A percentile compares a stretch with the other conserved stretches of the same genome.
Conservation (phyloP, 805 yeast species). For the Wickerhamomyces bovis region DNA sequence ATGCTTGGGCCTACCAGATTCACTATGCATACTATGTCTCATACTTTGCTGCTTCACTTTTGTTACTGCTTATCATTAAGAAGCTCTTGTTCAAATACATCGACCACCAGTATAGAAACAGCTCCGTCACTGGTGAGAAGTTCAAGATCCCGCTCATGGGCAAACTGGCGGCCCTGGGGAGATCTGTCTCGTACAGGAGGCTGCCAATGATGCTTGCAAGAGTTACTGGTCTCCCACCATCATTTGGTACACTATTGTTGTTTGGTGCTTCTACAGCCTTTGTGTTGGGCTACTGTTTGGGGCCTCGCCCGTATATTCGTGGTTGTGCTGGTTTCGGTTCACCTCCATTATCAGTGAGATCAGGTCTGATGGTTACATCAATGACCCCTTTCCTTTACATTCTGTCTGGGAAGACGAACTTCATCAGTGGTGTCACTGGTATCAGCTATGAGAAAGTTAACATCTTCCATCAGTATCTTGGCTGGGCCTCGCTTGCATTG, state of each 20-base stretch:
- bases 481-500: conserved; percentile 38
- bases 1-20: conserved; percentile 13
- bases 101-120: conserved; percentile 18
- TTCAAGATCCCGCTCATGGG: conserved; percentile 2
- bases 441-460: conserved; percentile 51
- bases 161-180: conserved; percentile 24
- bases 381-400: conserved; percentile 45
- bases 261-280: conserved; percentile 31
- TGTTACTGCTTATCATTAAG: conserved; percentile 5
- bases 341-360: conserved; percentile 50
- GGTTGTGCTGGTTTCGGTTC: conserved; percentile 50
- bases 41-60: conserved; percentile 14
- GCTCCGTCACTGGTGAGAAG: background rate
- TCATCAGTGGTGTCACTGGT: conserved; percentile 44
- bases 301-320: conserved; percentile 47
- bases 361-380: conserved; percentile 46
- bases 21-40: conserved; percentile 12
- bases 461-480: conserved; percentile 37
- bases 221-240: conserved; percentile 31
- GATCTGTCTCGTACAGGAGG: conserved; percentile 29
- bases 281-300: conserved; percentile 26
- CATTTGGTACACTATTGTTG: conserved; percentile 31
- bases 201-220: conserved; percentile 27
- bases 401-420: conserved; percentile 47
- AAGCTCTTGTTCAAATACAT: conserved; percentile 7